Conservation (phyloP, 345 rosid genomes). For the Hibiscus syriacus region DNA sequence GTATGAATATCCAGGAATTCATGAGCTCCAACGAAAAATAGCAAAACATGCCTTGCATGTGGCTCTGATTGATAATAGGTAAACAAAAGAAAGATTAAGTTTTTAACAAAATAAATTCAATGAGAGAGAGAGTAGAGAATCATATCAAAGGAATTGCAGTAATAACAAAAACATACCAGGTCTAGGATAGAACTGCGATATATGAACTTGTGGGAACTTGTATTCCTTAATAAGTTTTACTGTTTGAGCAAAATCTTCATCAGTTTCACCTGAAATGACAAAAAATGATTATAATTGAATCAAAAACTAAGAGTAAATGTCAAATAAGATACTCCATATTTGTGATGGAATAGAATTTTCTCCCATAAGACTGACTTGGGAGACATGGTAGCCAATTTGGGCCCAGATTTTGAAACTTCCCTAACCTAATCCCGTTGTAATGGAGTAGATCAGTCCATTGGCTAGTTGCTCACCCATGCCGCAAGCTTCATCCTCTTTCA, state of each 20-base stretch:
- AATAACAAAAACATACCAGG: conserved; percentile 44
- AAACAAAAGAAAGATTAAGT: neutral
- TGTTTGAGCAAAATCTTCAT: conserved; percentile 78
- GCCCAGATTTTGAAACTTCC: neutral
- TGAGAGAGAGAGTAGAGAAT: neutral
- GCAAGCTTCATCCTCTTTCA: neutral
- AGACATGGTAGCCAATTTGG: neutral
- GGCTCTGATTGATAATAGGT: neutral
- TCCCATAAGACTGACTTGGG: neutral
- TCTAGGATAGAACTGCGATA: too few relatives aligned
- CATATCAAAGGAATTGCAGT: neutral
- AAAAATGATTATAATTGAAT: neutral
- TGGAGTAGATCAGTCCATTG: neutral
- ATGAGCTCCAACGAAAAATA: neutral
- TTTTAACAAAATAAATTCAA: neutral
- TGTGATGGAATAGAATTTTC: neutral
- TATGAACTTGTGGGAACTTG: conserved; percentile 85
- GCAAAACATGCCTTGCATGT: neutral
- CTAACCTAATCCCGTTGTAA: neutral
- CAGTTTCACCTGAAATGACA: conserved; percentile 66
- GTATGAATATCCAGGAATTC: neutral
- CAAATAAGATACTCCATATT: neutral
- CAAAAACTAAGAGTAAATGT: neutral
- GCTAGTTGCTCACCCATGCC: neutral
- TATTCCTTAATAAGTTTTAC: conserved; percentile 63